A percentile compares a stretch with the other conserved stretches of the same genome.
Evolutionary conservation across 371 early-diverging fungal species (phyloP).

Genomic region (Mucor irregularis): DNA sequence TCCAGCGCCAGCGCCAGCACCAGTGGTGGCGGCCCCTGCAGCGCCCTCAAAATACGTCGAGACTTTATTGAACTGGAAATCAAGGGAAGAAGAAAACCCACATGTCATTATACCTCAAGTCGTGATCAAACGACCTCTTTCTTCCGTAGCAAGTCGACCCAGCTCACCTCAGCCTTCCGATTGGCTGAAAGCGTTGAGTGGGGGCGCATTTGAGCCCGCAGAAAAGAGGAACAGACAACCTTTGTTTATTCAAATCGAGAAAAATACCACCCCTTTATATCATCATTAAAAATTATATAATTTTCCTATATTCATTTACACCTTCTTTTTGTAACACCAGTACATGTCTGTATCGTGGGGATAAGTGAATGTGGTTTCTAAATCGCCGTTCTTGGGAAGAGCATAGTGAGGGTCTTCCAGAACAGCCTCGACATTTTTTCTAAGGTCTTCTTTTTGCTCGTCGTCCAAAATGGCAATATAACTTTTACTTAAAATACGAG

Average conservation of each 20-base stretch:
- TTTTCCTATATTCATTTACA: not conserved
- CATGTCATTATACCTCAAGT: slow-evolving; percentile 8
- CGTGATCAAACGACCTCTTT: too few species aligned
- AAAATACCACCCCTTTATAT: not conserved
- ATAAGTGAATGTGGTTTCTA: slow-evolving; percentile 18
- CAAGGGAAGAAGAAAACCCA: slow-evolving; percentile 12
- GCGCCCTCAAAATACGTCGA: slow-evolving; percentile 6
- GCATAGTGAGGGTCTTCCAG: slow-evolving; percentile 22
- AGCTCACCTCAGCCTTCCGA: not conserved
- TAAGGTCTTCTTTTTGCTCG: slow-evolving; percentile 19
- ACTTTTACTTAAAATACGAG: slow-evolving; percentile 42
- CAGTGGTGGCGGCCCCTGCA: not conserved
- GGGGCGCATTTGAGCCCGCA: not conserved
- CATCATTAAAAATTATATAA: not conserved
- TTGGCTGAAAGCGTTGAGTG: not conserved
- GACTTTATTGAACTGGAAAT: slow-evolving; percentile 12
- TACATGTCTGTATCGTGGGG: slow-evolving; percentile 39
- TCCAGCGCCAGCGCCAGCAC: not conserved
- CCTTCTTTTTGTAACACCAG: slow-evolving; percentile 29
- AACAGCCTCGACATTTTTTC: slow-evolving; percentile 22
- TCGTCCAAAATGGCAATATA: slow-evolving; percentile 41
- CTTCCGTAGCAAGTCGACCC: not conserved
- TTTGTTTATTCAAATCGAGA: too few species aligned
- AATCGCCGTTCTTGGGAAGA: slow-evolving; percentile 14
- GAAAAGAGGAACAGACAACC: not conserved